These are phyloP conservation scores for Tilletiaria anomala DNA, from an alignment of 1,284 basidiomycete genomes.

Conservation along the genomic window DNA sequence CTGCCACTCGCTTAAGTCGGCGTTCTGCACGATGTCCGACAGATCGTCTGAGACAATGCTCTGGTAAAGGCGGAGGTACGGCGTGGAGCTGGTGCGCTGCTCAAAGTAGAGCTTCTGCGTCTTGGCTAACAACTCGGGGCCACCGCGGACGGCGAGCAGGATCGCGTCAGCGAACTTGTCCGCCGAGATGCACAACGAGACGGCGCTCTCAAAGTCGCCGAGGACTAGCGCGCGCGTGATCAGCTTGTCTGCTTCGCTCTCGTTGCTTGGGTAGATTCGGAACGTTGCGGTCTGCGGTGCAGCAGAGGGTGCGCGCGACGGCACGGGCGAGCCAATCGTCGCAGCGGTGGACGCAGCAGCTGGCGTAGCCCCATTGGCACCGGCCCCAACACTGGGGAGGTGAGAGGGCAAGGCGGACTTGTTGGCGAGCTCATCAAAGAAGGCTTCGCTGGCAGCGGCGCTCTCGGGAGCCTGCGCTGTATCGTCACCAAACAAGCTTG, in stretches of 20 bases:
- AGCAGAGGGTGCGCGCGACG: slow-evolving; percentile 58
- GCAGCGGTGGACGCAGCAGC: slow-evolving; percentile 45
- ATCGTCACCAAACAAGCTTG: no score
- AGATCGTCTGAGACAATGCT: slow-evolving; percentile 87
- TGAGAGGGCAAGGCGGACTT: slow-evolving; percentile 50
- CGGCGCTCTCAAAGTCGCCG: slow-evolving; percentile 85
- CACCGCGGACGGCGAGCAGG: slow-evolving; percentile 78
- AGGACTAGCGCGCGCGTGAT: slow-evolving; percentile 85
- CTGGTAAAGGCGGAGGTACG: slow-evolving; percentile 88
- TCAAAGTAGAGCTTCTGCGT: slow-evolving; percentile 93
- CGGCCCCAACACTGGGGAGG: slow-evolving; percentile 40
- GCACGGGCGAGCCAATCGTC: slow-evolving; percentile 25
- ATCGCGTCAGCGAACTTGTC: slow-evolving; percentile 90
- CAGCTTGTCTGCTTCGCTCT: slow-evolving; percentile 72
- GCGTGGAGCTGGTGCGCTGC: slow-evolving; percentile 57
- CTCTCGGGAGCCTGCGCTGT: no score
- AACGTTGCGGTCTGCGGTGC: slow-evolving; percentile 68
- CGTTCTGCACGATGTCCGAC: slow-evolving; percentile 84
- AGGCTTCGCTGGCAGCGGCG: slow-evolving; percentile 55
- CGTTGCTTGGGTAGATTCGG: slow-evolving; percentile 76
- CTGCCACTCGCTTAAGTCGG: slow-evolving; percentile 84
- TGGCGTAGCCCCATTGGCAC: slow-evolving; percentile 62
- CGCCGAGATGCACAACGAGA: slow-evolving; percentile 74
- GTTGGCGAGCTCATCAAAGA: slow-evolving; percentile 50
- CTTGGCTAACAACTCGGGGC: slow-evolving; percentile 68